A percentile compares a stretch with the other conserved stretches of the same genome.
These are phyloP conservation scores for Strigomonas culicis DNA, from an alignment of 208 protist species.

Conservation along the genomic window DNA sequence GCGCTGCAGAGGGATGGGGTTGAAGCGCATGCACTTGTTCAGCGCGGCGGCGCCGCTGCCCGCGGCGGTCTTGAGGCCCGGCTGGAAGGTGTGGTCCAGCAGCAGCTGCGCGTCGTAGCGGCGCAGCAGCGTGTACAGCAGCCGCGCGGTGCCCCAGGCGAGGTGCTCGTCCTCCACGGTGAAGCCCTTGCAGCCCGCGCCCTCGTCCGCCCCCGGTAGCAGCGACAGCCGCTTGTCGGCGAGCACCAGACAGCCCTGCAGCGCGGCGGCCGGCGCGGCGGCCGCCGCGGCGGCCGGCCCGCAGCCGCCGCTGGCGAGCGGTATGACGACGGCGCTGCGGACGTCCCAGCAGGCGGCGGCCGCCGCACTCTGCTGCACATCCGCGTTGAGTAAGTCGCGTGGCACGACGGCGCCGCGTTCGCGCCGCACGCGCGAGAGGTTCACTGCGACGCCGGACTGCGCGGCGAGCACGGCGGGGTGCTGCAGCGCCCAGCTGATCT, in stretches of 20 bases:
- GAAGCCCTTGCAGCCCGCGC: conserved; percentile 16
- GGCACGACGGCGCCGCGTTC: background rate
- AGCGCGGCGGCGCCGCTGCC: background rate
- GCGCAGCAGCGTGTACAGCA: conserved; percentile 52
- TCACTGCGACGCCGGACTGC: conserved; percentile 52
- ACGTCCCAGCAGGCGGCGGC: background rate
- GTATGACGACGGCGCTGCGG: conserved; percentile 11
- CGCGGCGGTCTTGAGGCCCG: conserved; percentile 6
- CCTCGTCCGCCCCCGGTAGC: background rate
- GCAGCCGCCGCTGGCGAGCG: background rate
- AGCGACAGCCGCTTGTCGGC: conserved; percentile 40
- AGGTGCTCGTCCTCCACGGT: conserved; percentile 64
- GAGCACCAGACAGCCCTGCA: conserved; percentile 53
- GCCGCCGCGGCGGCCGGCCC: background rate
- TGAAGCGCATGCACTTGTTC: background rate
- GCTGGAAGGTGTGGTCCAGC: conserved; percentile 28
- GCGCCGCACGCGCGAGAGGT: conserved; percentile 22
- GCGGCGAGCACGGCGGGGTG: conserved; percentile 57
- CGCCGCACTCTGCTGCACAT: background rate
- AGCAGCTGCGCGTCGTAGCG: conserved; percentile 56
- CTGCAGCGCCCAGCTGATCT: conserved; percentile 46
- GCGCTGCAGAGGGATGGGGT: too few species aligned
- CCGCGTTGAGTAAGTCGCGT: background rate
- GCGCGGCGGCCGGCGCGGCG: background rate
- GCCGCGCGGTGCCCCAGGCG: conserved; percentile 47